These are phyloP conservation scores for Avena insularis DNA, from an alignment of 176 grass and related monocot species.

Conservation along the genomic window DNA sequence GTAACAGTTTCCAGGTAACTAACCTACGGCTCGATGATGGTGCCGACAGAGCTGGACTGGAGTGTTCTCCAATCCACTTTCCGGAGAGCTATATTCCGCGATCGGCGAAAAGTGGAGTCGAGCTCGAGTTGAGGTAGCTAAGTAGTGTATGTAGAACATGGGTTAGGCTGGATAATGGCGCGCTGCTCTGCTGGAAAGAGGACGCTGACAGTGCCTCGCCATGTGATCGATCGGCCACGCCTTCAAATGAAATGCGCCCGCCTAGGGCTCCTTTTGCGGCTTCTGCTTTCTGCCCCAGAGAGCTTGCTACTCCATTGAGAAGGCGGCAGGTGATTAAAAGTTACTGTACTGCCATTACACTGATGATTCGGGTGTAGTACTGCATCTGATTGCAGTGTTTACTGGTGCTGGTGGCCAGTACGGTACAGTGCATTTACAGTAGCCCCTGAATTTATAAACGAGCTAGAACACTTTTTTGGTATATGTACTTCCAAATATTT, in stretches of 20 bases:
- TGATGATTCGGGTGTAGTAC: too few relatives aligned
- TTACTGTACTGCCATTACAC: too few relatives aligned
- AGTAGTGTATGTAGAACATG: slow-evolving; percentile 12
- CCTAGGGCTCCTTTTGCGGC: not conserved
- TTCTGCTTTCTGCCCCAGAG: not conserved
- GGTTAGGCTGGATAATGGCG: slow-evolving; percentile 39
- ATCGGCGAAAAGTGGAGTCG: not conserved
- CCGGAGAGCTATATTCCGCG: not conserved
- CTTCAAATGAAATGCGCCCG: not conserved
- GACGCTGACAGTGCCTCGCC: slow-evolving; percentile 28
- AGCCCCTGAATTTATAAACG: too few relatives aligned
- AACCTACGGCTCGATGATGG: not conserved
- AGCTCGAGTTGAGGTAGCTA: not conserved
- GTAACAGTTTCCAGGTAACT: not conserved
- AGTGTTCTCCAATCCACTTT: slow-evolving; percentile 6
- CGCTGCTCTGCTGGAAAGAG: slow-evolving; percentile 46
- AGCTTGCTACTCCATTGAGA: too few relatives aligned
- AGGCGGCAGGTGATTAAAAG: too few relatives aligned
- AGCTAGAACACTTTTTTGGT: too few relatives aligned
- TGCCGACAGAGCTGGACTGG: not conserved
- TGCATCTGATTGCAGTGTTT: too few relatives aligned
- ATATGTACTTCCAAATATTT: too few relatives aligned
- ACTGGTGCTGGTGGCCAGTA: too few relatives aligned
- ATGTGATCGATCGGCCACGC: slow-evolving; percentile 22
- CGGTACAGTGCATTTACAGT: too few relatives aligned